A percentile compares a stretch with the other conserved stretches of the same genome.
phyloP scores from a whole-genome alignment of 2,329 filamentous ascomycete genomes.

The Alternaria conjuncta region DNA sequence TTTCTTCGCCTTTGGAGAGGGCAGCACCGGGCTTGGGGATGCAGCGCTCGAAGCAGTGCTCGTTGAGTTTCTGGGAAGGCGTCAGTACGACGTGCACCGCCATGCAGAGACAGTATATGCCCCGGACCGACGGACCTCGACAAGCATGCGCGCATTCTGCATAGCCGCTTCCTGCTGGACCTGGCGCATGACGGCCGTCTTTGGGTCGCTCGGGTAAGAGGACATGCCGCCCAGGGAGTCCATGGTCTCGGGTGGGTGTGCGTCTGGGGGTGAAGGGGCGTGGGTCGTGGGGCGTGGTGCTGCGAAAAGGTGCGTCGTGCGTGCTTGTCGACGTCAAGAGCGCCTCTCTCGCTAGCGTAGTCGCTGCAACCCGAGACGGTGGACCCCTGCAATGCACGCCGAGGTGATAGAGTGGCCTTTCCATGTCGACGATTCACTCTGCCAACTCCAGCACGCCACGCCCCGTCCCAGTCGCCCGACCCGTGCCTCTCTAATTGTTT shows the following conservation, averaged over 20 bases:
- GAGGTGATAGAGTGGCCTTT: slow-evolving; percentile 30
- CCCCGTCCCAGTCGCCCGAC: slow-evolving; percentile 37
- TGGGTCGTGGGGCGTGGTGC: not conserved
- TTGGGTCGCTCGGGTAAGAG: slow-evolving; percentile 49
- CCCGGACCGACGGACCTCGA: slow-evolving; percentile 42
- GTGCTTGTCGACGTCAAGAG: slow-evolving; percentile 39
- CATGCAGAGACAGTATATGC: not conserved
- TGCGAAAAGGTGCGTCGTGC: slow-evolving; percentile 2
- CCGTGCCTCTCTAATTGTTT: slow-evolving; percentile 23
- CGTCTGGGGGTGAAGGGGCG: not conserved
- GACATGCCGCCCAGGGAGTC: slow-evolving; percentile 43
- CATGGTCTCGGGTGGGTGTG: slow-evolving; percentile 27
- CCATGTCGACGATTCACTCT: slow-evolving; percentile 14
- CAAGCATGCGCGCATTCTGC: slow-evolving; percentile 58
- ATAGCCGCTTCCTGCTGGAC: slow-evolving; percentile 61
- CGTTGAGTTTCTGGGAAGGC: slow-evolving; percentile 55
- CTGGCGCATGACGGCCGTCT: slow-evolving; percentile 59
- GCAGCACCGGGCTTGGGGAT: slow-evolving; percentile 59
- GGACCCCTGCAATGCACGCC: slow-evolving; percentile 33
- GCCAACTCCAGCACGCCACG: slow-evolving; percentile 28
- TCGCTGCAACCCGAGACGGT: slow-evolving; percentile 10
- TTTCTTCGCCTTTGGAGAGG: slow-evolving; percentile 57
- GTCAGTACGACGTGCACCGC: not conserved
- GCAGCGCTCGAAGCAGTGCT: slow-evolving; percentile 64
- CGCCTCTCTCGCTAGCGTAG: slow-evolving; percentile 22